Conservation (phyloP, 2,329 filamentous ascomycete genomes). For the Epicoccum nigrum region DNA sequence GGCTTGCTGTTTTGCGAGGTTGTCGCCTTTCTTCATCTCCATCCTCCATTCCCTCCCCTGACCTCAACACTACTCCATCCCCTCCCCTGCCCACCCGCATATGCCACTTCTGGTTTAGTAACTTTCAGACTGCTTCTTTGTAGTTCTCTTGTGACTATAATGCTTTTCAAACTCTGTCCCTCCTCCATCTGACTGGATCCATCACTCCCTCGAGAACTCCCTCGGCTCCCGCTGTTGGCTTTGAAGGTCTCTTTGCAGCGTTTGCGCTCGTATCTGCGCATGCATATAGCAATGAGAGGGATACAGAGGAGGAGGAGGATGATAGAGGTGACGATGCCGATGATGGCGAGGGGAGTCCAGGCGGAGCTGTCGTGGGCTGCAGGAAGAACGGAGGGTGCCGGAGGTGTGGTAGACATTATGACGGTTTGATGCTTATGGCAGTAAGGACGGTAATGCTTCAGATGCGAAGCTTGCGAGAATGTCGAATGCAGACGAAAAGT, state of each 20-base stretch:
- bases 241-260: conserved; percentile 26
- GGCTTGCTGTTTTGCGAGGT: no score
- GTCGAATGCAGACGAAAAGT: not conserved
- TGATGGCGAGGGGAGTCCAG: conserved; percentile 28
- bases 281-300: conserved; percentile 26
- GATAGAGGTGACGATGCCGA: conserved; percentile 31
- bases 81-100: conserved; percentile 13
- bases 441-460: conserved; percentile 12
- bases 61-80: conserved; percentile 30
- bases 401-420: conserved; percentile 1
- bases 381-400: conserved; percentile 21
- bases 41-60: conserved; percentile 11
- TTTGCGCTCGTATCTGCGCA: conserved; percentile 29
- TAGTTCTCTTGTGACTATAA: conserved; percentile 32
- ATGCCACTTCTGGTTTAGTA: conserved; percentile 19
- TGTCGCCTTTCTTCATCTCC: not conserved
- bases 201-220: conserved; percentile 17
- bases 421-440: not conserved
- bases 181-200: conserved; percentile 7
- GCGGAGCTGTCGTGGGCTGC: conserved; percentile 16
- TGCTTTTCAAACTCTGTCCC: conserved; percentile 28
- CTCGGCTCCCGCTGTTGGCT: conserved; percentile 4
- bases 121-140: conserved; percentile 28
- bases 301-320: conserved; percentile 25
- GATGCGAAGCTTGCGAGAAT: not conserved